Evolutionary conservation across 306 rosid species (phyloP), one percentile per base, ranked within the genome.

Genomic region (Mimosa pudica): DNA sequence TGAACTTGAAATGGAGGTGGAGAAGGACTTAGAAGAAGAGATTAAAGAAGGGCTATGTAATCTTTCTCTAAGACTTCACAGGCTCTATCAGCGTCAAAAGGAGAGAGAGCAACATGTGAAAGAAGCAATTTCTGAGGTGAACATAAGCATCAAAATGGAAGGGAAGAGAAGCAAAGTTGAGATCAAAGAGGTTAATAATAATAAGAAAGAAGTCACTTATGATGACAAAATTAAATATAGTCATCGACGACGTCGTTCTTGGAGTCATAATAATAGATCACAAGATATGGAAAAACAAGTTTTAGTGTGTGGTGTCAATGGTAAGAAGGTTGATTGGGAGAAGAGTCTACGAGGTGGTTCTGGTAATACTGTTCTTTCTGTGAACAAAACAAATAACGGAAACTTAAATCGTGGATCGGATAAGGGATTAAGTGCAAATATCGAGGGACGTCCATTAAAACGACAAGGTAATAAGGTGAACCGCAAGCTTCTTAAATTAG

Each of bases 11-110:
- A 86, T 64, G 82, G 88, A 90, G 30, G 84, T 93, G 48, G 98
- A 91, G 70, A 89, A 79, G 60, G 92, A 80, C 45, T 79, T 92
- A 69, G 98, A 94, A 72, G 89, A 86, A 77, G 98, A 89, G 70
- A 87, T 92, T 46, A 92, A 92, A 71, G 92, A 82, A 10, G 79
- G 85, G 6, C 81, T 92, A 48, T 89, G 85, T 85, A 87, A 83
- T 8, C 92, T 87, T 16, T 95, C 96, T n/a, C 83, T 89, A n/a
- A 78, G 86, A 70, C 75, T 94, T 88, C 87, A 80, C 74, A 76
- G 83, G 52, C 80, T 92, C 74, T 80, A 90, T 78, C 90, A 85
- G 45, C 68, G 78, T 44, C 81, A 77, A 72, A 88, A 80, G 75
- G 89, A 85, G 58, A 89, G 84, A 81, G 76, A 30, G 79, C 76